Evolutionary conservation across 495 filamentous ascomycete species (phyloP), one percentile per base, ranked within the genome.

Genomic region (Podospora appendiculata): DNA sequence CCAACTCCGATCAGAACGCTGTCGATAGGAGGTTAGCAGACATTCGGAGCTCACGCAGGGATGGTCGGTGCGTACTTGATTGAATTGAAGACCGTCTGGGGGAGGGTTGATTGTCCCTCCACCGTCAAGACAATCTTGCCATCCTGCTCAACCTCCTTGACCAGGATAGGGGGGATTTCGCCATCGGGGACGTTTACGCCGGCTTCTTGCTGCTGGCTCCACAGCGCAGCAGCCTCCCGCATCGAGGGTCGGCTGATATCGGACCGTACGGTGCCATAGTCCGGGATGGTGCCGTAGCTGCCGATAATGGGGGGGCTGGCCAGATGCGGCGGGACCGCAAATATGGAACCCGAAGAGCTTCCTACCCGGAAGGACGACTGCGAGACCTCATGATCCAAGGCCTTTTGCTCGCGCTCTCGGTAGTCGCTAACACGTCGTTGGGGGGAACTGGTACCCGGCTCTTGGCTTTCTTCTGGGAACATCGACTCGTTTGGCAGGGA

Each of bases 81-180:
- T 13, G 89, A 93, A 65, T 98, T 98, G 71, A 98, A 95, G 53
- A 96, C 77, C 0, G 93, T 97, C 71, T 98, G 93, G 2, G 92
- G 90, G 32, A 96, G 71, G 3, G 93, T 98, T 9, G 88, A 94
- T 73, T 92, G 90, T 36, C 93, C 93, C 52, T 93, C 80, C 7
- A 97, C 82, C 25, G 91, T 77, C 60, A 87, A 76, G 32, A 94
- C 81, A 14, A 90, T 74, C 52, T 86, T 88, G 19, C 93, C 93
- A 64, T 95, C 90, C 61, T 93, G 88, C 65, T 94, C 84, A 7
- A 95, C 80, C 62, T 89, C 83, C 68, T 89, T 94, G 42, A 96
- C 83, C 18, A 96, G 65, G 45, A 98, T 74, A 1, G 89, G 89
- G 57, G 87, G 83, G 36, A 84, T 72, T 62, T 90, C 89, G 19